Evolutionary conservation across 257 asterid species (phyloP).

Genomic region (Avicennia marina): DNA sequence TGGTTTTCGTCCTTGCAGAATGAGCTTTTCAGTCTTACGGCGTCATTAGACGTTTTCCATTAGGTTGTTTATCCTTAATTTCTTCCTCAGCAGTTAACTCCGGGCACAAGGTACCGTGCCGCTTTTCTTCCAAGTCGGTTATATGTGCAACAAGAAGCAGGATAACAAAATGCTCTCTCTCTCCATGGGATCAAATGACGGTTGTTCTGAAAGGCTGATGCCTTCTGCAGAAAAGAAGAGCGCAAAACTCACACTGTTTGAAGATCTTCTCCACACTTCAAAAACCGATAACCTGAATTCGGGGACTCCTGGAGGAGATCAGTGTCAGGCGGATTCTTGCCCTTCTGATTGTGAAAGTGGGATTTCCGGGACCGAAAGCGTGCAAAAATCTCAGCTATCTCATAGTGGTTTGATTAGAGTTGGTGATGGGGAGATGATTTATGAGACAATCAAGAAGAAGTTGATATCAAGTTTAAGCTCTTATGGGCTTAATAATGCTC

Average conservation of each 20-base stretch:
- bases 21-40: background rate
- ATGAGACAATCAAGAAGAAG: slow-evolving; percentile 24
- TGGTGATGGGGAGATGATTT: slow-evolving; percentile 21
- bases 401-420: slow-evolving; percentile 19
- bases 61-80: background rate
- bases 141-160: slow-evolving; percentile 3
- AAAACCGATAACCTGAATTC: background rate
- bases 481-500: slow-evolving; percentile 14
- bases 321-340: too few species aligned
- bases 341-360: slow-evolving; percentile 53
- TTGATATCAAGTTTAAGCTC: slow-evolving; percentile 27
- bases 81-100: slow-evolving; percentile 21
- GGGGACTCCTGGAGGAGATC: background rate
- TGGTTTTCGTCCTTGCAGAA: background rate
- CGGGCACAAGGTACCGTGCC: slow-evolving; percentile 11
- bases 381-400: background rate
- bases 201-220: background rate
- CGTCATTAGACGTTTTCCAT: slow-evolving; percentile 16
- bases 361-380: slow-evolving; percentile 27
- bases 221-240: slow-evolving; percentile 13
- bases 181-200: slow-evolving; percentile 10
- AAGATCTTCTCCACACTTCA: slow-evolving; percentile 13
- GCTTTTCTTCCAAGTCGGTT: slow-evolving; percentile 16
- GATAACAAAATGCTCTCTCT: background rate
- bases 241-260: slow-evolving; percentile 17